Percentiles rank a stretch among this genome's conserved stretches.
phyloP scores from a whole-genome alignment of 331 rosid species.

The Cydonia oblonga region DNA sequence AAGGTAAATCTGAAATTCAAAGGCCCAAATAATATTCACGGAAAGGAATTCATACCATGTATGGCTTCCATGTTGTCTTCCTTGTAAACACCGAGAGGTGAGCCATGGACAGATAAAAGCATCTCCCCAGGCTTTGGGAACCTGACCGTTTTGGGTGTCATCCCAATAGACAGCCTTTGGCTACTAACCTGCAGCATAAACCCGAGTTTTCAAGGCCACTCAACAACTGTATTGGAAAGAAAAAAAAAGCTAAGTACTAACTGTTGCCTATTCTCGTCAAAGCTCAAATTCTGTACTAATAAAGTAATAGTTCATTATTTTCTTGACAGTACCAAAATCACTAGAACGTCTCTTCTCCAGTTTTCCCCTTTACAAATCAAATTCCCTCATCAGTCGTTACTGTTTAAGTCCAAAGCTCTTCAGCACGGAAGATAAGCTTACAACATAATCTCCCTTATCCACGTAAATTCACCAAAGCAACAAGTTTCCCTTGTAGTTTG shows the following conservation, averaged over 20 bases:
- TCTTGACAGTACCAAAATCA: not conserved
- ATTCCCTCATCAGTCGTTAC: not conserved
- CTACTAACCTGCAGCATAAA: conserved; percentile 42
- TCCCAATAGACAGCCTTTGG: conserved; percentile 75
- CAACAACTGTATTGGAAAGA: not conserved
- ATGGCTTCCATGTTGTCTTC: conserved; percentile 92
- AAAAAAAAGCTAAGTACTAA: not conserved
- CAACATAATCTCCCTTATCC: not conserved
- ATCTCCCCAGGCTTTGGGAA: conserved; percentile 86
- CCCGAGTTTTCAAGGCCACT: not conserved
- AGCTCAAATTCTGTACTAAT: not conserved
- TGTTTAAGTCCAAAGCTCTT: not conserved
- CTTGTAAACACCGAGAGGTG: conserved; percentile 81
- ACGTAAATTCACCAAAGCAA: not conserved
- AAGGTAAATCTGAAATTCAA: not conserved
- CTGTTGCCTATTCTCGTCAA: not conserved
- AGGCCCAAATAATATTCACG: not conserved
- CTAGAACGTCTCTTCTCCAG: not conserved
- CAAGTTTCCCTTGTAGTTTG: not conserved
- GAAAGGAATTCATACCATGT: conserved; percentile 33
- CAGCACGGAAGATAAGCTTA: not conserved
- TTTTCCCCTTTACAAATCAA: not conserved
- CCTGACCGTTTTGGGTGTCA: conserved; percentile 71
- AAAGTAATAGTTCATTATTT: not conserved
- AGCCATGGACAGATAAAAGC: conserved; percentile 81